phyloP scores from a whole-genome alignment of 345 rosid genomes.

The Acer negundo region DNA sequence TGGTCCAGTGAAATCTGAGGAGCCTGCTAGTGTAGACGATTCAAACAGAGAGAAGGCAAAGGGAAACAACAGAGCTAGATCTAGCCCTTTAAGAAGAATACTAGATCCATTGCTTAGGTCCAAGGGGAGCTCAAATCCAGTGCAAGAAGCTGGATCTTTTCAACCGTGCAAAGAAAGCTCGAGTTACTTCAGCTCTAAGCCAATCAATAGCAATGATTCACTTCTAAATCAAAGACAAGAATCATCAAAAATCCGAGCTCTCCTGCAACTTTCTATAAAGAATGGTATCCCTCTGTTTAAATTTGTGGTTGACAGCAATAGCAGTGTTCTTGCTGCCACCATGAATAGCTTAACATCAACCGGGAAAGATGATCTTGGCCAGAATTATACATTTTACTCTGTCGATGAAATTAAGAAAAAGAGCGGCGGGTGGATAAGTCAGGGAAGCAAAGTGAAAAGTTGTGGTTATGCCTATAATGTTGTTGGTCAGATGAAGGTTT shows the following conservation, averaged over 20 bases:
- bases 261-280: conserved; percentile 56
- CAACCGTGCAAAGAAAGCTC: conserved; percentile 39
- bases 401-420: conserved; percentile 68
- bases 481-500: conserved; percentile 64
- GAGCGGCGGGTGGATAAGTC: conserved; percentile 64
- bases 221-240: conserved; percentile 37
- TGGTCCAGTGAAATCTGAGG: conserved; percentile 51
- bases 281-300: conserved; percentile 74
- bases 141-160: conserved; percentile 38
- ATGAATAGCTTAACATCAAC: conserved; percentile 45
- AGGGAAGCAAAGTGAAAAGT: conserved; percentile 56
- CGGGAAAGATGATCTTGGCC: conserved; percentile 40
- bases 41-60: conserved; percentile 42
- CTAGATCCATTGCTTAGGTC: conserved; percentile 71
- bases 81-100: conserved; percentile 77
- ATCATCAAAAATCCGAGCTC: conserved; percentile 49
- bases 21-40: conserved; percentile 34
- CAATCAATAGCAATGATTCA: conserved; percentile 24
- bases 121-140: conserved; percentile 32
- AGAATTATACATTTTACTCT: conserved; percentile 59
- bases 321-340: conserved; percentile 68
- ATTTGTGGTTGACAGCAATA: conserved; percentile 56
- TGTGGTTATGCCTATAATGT: conserved; percentile 51
- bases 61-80: conserved; percentile 44
- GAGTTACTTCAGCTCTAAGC: conserved; percentile 32